Evolutionary conservation across 257 asterid species (phyloP).

Genomic region (Solanum medicagineum): DNA sequence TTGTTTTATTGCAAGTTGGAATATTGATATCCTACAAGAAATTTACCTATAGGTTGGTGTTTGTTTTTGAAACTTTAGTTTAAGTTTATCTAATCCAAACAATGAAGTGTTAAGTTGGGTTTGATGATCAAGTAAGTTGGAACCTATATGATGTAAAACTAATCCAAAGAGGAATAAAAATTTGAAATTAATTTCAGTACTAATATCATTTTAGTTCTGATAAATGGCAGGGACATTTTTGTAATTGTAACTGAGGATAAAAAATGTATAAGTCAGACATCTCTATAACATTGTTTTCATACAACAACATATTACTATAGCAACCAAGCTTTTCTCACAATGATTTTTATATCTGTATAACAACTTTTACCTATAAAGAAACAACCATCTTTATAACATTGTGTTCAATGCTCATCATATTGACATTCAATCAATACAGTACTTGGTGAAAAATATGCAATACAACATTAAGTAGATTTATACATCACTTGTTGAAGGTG

Average conservation of each 20-base stretch:
- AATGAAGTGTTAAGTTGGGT: neutral
- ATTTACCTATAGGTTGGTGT: neutral
- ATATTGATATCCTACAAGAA: neutral
- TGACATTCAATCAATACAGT: neutral
- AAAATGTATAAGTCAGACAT: too few relatives aligned
- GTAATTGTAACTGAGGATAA: neutral
- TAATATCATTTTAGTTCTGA: conserved; percentile 17
- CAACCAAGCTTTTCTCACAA: neutral
- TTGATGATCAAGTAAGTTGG: neutral
- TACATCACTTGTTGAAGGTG: neutral
- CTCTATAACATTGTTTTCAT: too few relatives aligned
- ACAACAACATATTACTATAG: neutral
- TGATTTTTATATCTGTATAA: neutral
- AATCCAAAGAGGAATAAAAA: neutral
- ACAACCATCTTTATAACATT: neutral
- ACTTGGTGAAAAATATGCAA: neutral
- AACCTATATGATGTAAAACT: neutral
- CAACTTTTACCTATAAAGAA: neutral
- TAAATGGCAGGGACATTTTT: neutral
- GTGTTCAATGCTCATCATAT: neutral
- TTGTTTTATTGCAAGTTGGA: neutral
- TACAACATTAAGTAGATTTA: neutral
- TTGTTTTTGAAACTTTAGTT: neutral
- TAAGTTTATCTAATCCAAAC: neutral
- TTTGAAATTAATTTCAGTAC: neutral